phyloP scores from a whole-genome alignment of 164 flowering plant genomes.

The Sedum album region DNA sequence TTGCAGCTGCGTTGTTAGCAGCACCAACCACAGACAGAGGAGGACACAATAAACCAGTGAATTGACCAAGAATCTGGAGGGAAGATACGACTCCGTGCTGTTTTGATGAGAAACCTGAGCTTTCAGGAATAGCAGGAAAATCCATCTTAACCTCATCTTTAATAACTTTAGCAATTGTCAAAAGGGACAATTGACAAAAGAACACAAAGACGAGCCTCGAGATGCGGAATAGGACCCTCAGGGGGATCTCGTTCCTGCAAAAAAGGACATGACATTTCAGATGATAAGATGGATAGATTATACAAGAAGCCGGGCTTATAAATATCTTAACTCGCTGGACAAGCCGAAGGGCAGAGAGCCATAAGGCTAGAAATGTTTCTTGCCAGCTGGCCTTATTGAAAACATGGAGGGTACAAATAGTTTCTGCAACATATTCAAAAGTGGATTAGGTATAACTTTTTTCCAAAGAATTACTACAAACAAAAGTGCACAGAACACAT shows the following conservation, averaged over 20 bases:
- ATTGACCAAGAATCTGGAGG: constrained; percentile 67
- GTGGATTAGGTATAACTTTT: background rate
- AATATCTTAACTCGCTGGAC: constrained; percentile 68
- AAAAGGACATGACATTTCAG: constrained; percentile 9
- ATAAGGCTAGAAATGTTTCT: constrained; percentile 77
- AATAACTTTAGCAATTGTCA: constrained; percentile 58
- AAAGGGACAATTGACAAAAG: constrained; percentile 65
- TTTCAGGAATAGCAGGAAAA: constrained; percentile 16
- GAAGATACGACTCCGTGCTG: constrained; percentile 50
- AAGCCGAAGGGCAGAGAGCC: constrained; percentile 84
- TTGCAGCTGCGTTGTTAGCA: constrained; percentile 72
- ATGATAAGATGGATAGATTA: background rate
- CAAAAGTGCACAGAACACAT: background rate
- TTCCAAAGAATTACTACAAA: background rate
- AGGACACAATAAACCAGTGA: constrained; percentile 55
- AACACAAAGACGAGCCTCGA: constrained; percentile 75
- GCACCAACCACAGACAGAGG: constrained; percentile 45
- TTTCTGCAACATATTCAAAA: constrained; percentile 31
- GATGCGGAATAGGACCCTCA: constrained; percentile 91
- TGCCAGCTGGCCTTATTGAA: constrained; percentile 77
- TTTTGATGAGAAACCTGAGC: constrained; percentile 16
- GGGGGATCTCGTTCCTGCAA: constrained; percentile 78
- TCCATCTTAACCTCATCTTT: constrained; percentile 34
- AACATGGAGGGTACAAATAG: constrained; percentile 52
- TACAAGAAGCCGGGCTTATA: constrained; percentile 9